Percentiles rank a stretch among this genome's conserved stretches.
phyloP scores from a whole-genome alignment of 2,329 filamentous ascomycete species.

The Ophiocordyceps camponoti-floridani region DNA sequence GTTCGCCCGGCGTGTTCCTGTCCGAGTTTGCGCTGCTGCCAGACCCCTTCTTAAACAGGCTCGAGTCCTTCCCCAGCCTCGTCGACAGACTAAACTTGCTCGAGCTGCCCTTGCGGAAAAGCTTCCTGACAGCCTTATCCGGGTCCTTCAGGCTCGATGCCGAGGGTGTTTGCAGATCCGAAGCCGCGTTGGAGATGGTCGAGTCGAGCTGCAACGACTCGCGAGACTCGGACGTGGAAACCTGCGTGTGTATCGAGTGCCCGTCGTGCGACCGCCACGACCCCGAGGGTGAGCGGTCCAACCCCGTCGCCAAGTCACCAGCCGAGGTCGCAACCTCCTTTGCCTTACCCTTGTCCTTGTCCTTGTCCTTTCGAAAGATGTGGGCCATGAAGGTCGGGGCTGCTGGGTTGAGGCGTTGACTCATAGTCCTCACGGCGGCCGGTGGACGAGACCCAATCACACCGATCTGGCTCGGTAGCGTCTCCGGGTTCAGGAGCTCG shows the following conservation, averaged over 20 bases:
- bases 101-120: conserved; percentile 47
- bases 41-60: conserved; percentile 39
- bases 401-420: conserved; percentile 60
- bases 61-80: conserved; percentile 32
- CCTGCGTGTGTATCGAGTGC: conserved; percentile 37
- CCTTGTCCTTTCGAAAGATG: conserved; percentile 34
- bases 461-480: conserved; percentile 39
- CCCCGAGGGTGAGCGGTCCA: conserved; percentile 32
- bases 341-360: conserved; percentile 19
- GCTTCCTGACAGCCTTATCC: conserved; percentile 39
- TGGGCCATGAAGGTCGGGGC: conserved; percentile 74
- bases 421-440: conserved; percentile 24
- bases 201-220: conserved; percentile 39
- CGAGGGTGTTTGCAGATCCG: conserved; percentile 27
- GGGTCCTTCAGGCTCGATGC: conserved; percentile 26
- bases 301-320: conserved; percentile 16
- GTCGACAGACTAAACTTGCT: conserved; percentile 47
- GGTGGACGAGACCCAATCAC: conserved; percentile 66
- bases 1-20: conserved; percentile 33
- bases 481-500: conserved; percentile 31
- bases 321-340: conserved; percentile 17
- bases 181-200: conserved; percentile 36
- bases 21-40: conserved; percentile 40
- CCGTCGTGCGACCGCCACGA: conserved; percentile 37
- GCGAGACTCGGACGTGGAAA: conserved; percentile 40